phyloP scores from a whole-genome alignment of 164 flowering plant genomes.

The Hamamelis virginiana region DNA sequence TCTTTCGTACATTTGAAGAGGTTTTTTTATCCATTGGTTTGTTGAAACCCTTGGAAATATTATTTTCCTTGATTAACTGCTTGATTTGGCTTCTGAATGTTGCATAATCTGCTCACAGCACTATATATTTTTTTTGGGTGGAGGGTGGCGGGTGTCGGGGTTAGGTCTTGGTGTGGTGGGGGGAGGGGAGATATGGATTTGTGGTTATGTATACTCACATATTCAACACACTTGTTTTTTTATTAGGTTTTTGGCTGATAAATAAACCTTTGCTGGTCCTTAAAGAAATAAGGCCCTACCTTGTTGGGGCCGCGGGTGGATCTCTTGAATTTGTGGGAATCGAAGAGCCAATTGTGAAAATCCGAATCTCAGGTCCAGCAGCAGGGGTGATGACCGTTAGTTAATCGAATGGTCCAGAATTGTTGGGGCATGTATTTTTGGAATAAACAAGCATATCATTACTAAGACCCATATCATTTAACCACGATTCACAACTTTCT shows the following conservation, averaged over 20 bases:
- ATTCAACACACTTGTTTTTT: neutral
- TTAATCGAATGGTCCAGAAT: too few relatives aligned
- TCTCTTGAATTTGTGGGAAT: constrained; percentile 77
- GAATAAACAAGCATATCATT: too few relatives aligned
- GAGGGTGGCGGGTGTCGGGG: too few relatives aligned
- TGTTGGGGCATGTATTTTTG: too few relatives aligned
- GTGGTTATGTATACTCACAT: neutral
- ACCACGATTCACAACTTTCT: too few relatives aligned
- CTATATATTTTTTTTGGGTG: too few relatives aligned
- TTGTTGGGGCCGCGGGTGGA: constrained; percentile 91
- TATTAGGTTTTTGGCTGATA: neutral
- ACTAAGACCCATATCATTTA: too few relatives aligned
- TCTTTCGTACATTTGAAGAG: too few relatives aligned
- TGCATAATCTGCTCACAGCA: neutral
- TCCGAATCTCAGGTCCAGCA: constrained; percentile 82
- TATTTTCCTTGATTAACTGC: neutral
- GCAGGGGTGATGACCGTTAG: constrained; percentile 95
- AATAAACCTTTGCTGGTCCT: constrained; percentile 55
- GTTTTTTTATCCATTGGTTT: neutral
- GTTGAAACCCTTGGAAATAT: neutral
- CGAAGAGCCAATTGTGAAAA: constrained; percentile 86
- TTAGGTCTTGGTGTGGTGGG: too few relatives aligned
- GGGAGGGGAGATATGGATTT: neutral
- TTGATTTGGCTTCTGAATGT: neutral
- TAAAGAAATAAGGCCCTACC: constrained; percentile 96